A percentile compares a stretch with the other conserved stretches of the same genome.
phyloP scores from a whole-genome alignment of 768 basidiomycete species.

The Collybiopsis luxurians region DNA sequence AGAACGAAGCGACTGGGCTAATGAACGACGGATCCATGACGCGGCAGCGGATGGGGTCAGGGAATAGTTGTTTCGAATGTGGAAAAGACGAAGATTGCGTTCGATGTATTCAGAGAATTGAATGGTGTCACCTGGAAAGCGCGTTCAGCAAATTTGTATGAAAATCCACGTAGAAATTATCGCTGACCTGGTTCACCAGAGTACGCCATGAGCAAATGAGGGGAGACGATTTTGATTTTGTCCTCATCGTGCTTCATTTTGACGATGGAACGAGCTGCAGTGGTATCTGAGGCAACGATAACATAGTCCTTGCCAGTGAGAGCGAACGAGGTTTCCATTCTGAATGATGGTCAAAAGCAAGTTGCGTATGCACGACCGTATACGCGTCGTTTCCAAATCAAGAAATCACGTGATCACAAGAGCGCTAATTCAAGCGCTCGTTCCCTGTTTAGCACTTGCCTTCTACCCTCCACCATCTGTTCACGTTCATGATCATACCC shows the following conservation, averaged over 20 bases:
- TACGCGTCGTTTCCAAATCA: not conserved
- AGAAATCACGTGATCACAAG: too few relatives aligned
- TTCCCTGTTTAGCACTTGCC: too few relatives aligned
- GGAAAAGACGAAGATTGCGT: slow-evolving; percentile 92
- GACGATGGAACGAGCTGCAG: slow-evolving; percentile 86
- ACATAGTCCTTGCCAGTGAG: slow-evolving; percentile 92
- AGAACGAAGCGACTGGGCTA: slow-evolving; percentile 88
- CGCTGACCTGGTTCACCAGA: slow-evolving; percentile 84
- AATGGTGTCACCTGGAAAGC: slow-evolving; percentile 78
- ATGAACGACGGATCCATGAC: slow-evolving; percentile 89
- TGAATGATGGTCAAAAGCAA: not conserved
- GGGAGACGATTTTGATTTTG: slow-evolving; percentile 90
- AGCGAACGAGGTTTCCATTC: slow-evolving; percentile 91
- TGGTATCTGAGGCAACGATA: slow-evolving; percentile 89
- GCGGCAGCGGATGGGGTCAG: slow-evolving; percentile 90
- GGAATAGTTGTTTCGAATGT: slow-evolving; percentile 89
- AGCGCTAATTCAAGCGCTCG: too few relatives aligned
- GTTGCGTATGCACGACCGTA: not conserved
- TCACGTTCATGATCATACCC: too few relatives aligned
- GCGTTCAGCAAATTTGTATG: not conserved
- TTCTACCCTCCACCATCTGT: too few relatives aligned
- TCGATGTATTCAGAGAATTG: slow-evolving; percentile 97
- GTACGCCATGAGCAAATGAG: slow-evolving; percentile 92
- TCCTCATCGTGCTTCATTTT: slow-evolving; percentile 98
- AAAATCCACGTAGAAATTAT: not conserved